Evolutionary conservation across 495 filamentous ascomycete genomes (phyloP).

Genomic region (Xylaria acuta): DNA sequence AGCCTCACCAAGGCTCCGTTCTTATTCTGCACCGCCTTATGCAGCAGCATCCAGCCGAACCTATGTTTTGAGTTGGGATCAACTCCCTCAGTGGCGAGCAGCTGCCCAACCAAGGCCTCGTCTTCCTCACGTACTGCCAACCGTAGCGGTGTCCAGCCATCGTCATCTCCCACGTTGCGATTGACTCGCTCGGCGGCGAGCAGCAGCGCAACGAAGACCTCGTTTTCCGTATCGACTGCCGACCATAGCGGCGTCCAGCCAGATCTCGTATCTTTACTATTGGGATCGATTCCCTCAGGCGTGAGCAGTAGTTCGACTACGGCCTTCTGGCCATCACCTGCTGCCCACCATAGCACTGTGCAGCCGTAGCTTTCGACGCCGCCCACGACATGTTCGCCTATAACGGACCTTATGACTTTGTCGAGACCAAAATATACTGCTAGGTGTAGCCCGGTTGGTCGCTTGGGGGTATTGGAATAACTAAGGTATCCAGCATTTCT

Average conservation of each 20-base stretch:
- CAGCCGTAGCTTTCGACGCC: not conserved
- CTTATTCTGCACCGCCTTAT: not conserved
- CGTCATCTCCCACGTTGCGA: not conserved
- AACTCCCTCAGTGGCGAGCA: not conserved
- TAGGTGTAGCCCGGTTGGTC: constrained; percentile 30
- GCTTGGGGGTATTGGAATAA: not conserved
- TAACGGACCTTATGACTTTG: not conserved
- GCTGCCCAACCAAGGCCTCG: not conserved
- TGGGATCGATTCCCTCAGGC: not conserved
- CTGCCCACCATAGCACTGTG: not conserved
- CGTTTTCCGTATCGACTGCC: not conserved
- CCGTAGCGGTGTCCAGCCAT: constrained; percentile 1
- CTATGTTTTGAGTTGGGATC: not conserved
- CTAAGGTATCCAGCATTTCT: not conserved
- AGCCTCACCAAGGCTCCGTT: constrained; percentile 19
- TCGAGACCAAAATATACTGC: constrained; percentile 33
- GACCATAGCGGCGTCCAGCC: not conserved
- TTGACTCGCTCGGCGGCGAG: not conserved
- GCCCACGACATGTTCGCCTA: not conserved
- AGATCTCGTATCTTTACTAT: not conserved
- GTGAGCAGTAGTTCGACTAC: not conserved
- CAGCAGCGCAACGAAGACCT: not conserved
- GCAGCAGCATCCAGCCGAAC: constrained; percentile 27
- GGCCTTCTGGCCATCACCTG: not conserved
- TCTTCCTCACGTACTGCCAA: not conserved